Base-by-base conservation (phyloP, 78 protist species). In the Cavenderia fasciculata region DNA sequence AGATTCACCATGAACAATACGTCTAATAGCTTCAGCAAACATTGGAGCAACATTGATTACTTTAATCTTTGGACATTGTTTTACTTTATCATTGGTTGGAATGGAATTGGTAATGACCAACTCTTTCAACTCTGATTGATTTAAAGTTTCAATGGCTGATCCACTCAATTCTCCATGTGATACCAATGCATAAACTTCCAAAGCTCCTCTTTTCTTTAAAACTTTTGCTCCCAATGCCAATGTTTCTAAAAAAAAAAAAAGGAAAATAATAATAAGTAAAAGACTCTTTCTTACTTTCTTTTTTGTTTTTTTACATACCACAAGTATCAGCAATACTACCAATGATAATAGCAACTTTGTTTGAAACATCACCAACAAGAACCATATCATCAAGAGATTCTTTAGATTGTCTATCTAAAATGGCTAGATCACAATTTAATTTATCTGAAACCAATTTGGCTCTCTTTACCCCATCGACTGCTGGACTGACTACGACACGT, bases 381-480 rank as follows among this genome's bases (percentile, higher is more conserved):
- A 75, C 40, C 96, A 89, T 94, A 40, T 88, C 96, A 31, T 75
- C 68, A 16, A 59, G 59, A 23, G 77, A 90, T 43, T 87, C 92
- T 56, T 90, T 86, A 12, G 95, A 57, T 82, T 85, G 94, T 78
- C 94, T 94, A 77, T 93, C 96, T 29, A 96, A 86, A 68, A 94
- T 86, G 25, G 96, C 97, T 47, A 96, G 68, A 82, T 87, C 93
- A 33, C 72, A 51, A 62, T 59, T 62, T 41, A 96, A 69, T 25
- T 86, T 70, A 36, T 96, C 97, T 25, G 96, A 75, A 14, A 96
- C 93, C 38, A 93, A 27, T 69, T 85, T 86, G 36, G 95, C 93
- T 51, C 95, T 62, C 85, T 94, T 92, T 29, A 90, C 96, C 38
- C 96, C 97, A 29, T 96, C 97, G 5, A 96, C 96, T n/a, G 95